These are phyloP conservation scores for Entrophospora sp. DNA, from an alignment of 192 early-diverging fungal species.

Conservation along the genomic window DNA sequence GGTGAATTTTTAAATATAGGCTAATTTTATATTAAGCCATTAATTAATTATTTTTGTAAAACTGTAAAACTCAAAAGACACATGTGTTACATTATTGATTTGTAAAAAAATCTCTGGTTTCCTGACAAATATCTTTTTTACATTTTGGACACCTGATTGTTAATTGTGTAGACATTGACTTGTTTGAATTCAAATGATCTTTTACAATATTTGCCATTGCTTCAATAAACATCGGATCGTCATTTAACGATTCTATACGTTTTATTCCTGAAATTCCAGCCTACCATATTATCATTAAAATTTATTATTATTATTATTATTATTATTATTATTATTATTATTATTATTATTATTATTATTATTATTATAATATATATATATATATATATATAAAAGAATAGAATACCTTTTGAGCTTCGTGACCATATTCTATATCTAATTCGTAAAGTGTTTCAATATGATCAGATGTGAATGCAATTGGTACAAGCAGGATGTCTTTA, in stretches of 20 bases:
- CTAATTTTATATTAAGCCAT: no score
- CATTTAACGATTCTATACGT: constrained; percentile 89
- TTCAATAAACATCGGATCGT: constrained; percentile 80
- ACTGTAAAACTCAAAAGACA: no score
- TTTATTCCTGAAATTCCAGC: constrained; percentile 75
- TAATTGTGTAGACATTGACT: constrained; percentile 45
- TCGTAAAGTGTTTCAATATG: constrained; percentile 98
- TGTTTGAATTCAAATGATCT: constrained; percentile 52
- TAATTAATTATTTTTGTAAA: no score
- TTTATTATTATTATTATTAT: constrained; percentile 1
- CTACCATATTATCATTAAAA: constrained; percentile 34
- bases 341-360: background rate
- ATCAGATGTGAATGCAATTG: constrained; percentile 93
- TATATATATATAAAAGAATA: background rate
- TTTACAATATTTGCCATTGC: constrained; percentile 83
- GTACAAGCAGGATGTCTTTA: constrained; percentile 78
- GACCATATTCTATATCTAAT: constrained; percentile 88
- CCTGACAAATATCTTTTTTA: constrained; percentile 54
- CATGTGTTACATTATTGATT: no score
- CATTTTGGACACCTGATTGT: constrained; percentile 65
- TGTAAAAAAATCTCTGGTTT: constrained; percentile 56
- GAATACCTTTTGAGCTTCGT: constrained; percentile 67
- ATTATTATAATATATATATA: background rate
- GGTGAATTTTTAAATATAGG: no score
- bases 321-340: background rate